Evolutionary conservation across 2,329 filamentous ascomycete genomes (phyloP).

Genomic region (Pseudohalonectria lignicola): DNA sequence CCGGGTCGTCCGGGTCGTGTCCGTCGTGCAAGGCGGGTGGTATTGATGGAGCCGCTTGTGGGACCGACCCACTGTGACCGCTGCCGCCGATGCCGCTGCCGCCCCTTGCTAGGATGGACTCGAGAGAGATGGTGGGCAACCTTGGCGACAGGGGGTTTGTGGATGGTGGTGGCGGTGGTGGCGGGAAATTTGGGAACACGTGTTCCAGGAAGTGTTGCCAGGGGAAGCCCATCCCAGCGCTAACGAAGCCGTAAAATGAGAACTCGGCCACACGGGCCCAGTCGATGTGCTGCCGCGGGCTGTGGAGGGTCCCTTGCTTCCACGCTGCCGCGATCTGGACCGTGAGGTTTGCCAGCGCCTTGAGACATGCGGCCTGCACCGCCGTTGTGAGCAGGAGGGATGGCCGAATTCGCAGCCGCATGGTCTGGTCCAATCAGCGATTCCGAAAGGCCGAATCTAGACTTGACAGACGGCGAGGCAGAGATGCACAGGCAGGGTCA

Average conservation of each 20-base stretch:
- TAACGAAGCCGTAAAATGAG: slow-evolving; percentile 13
- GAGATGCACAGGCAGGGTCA: background rate
- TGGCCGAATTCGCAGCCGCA: slow-evolving; percentile 1
- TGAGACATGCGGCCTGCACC: slow-evolving; percentile 8
- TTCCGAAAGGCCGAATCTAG: too few relatives aligned
- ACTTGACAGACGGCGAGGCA: background rate
- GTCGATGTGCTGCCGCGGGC: slow-evolving; percentile 4
- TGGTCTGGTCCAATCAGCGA: too few relatives aligned
- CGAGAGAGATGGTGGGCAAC: background rate
- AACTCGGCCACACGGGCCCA: slow-evolving; percentile 14
- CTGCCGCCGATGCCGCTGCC: background rate
- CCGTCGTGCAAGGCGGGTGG: too few relatives aligned
- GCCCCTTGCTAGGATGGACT: background rate
- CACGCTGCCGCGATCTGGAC: slow-evolving; percentile 8
- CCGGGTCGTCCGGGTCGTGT: slow-evolving; percentile 3
- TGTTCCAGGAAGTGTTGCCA: slow-evolving; percentile 13
- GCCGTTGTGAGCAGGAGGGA: slow-evolving; percentile 2
- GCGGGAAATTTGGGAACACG: slow-evolving; percentile 10
- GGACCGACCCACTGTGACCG: too few relatives aligned
- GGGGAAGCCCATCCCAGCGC: slow-evolving; percentile 12
- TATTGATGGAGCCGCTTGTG: too few relatives aligned
- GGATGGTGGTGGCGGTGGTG: background rate
- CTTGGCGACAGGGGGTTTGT: background rate
- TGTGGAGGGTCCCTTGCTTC: slow-evolving; percentile 5
- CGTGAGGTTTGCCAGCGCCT: slow-evolving; percentile 9